These are phyloP conservation scores for Stylosanthes scabra DNA, from an alignment of 331 rosid genomes.

Conservation along the genomic window DNA sequence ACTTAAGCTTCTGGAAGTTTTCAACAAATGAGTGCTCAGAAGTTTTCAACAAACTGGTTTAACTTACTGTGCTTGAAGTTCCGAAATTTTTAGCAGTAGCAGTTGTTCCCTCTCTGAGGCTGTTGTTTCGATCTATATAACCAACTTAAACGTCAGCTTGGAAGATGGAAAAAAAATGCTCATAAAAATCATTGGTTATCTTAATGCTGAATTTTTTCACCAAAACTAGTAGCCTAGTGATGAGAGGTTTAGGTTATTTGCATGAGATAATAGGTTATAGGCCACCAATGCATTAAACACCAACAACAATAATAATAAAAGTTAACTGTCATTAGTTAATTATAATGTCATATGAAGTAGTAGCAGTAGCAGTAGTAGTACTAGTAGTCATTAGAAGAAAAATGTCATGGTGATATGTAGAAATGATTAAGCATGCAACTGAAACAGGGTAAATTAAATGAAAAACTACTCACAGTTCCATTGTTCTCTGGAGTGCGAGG, in stretches of 20 bases:
- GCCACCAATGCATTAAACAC: too few species aligned
- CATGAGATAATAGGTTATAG: too few species aligned
- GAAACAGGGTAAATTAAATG: conserved; percentile 14
- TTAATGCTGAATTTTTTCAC: conserved; percentile 3
- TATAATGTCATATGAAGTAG: too few species aligned
- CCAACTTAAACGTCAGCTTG: conserved; percentile 28
- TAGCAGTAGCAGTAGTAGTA: too few species aligned
- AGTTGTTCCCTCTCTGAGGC: conserved; percentile 80
- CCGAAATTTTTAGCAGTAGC: conserved; percentile 69
- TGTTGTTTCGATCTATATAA: conserved; percentile 70
- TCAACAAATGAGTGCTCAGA: conserved; percentile 8
- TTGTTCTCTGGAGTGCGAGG: conserved; percentile 86
- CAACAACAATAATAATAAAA: not conserved
- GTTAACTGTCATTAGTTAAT: not conserved
- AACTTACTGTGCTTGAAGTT: conserved; percentile 84
- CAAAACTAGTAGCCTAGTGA: not conserved
- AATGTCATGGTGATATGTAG: conserved; percentile 7
- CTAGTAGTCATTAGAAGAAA: conserved; percentile 2
- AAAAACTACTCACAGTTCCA: conserved; percentile 74
- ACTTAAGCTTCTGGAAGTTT: conserved; percentile 26
- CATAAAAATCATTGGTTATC: not conserved
- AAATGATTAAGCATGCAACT: conserved; percentile 21
- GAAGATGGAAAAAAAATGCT: conserved; percentile 1
- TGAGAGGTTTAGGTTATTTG: too few species aligned
- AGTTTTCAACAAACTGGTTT: conserved; percentile 11